These are phyloP conservation scores for Irpex lacteus DNA, from an alignment of 1,284 basidiomycete species.

Conservation along the genomic window DNA sequence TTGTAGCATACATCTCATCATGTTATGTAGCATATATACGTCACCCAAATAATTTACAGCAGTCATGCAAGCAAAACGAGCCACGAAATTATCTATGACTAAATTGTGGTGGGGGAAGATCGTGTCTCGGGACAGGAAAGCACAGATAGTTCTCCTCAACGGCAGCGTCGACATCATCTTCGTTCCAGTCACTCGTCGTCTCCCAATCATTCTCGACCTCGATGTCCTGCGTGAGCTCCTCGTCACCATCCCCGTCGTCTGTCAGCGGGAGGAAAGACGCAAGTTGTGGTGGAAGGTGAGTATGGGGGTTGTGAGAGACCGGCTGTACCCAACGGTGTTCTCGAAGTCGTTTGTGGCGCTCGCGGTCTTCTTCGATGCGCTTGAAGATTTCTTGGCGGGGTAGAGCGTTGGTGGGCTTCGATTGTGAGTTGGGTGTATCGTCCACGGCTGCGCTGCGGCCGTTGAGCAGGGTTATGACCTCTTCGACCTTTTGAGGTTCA, in stretches of 20 bases:
- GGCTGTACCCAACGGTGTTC: conserved; percentile 94
- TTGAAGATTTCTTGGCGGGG: conserved; percentile 73
- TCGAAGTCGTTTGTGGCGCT: conserved; percentile 89
- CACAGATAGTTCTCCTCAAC: conserved; percentile 67
- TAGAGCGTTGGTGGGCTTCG: conserved; percentile 35
- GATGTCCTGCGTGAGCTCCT: conserved; percentile 68
- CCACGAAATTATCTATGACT: not conserved
- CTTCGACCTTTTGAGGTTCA: conserved; percentile 72
- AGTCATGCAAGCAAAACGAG: too few species aligned
- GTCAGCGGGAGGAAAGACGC: conserved; percentile 60
- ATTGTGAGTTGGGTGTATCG: conserved; percentile 24
- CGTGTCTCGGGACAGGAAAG: conserved; percentile 34
- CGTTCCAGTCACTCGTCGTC: conserved; percentile 82
- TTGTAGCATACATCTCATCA: not conserved
- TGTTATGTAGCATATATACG: conserved; percentile 9
- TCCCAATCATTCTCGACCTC: conserved; percentile 96
- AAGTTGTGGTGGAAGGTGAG: conserved; percentile 43
- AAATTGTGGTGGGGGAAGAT: not conserved
- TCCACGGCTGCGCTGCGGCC: conserved; percentile 38
- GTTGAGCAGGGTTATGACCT: conserved; percentile 51
- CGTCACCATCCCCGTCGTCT: conserved; percentile 40
- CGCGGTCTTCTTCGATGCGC: conserved; percentile 92
- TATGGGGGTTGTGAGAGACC: conserved; percentile 45
- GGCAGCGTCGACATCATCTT: conserved; percentile 79
- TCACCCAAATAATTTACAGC: not conserved